These are phyloP conservation scores for Trametes sp. DNA, from an alignment of 1,284 basidiomycete genomes.

Conservation along the genomic window DNA sequence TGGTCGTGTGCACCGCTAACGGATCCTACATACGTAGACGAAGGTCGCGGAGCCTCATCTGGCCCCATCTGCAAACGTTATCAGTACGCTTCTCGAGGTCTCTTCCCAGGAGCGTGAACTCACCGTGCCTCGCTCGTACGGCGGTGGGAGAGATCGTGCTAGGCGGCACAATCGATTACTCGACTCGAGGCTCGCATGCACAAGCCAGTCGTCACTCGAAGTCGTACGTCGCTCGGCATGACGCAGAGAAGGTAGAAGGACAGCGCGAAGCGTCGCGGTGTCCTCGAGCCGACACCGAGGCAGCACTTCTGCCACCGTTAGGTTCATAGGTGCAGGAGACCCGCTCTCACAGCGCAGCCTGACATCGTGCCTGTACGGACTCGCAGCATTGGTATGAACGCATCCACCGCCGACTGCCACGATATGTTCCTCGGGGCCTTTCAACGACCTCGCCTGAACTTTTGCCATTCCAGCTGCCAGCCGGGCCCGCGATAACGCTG, in stretches of 20 bases:
- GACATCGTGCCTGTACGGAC: not conserved
- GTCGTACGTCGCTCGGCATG: too few relatives aligned
- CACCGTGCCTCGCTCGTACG: not conserved
- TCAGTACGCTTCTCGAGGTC: not conserved
- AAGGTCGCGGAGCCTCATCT: too few relatives aligned
- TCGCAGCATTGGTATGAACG: too few relatives aligned
- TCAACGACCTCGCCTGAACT: not conserved
- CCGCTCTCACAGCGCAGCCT: not conserved
- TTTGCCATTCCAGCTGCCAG: not conserved
- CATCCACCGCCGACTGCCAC: not conserved
- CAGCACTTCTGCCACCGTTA: too few relatives aligned
- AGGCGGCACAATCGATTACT: not conserved
- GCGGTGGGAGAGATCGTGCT: not conserved
- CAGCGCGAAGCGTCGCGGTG: too few relatives aligned
- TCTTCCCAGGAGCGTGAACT: not conserved
- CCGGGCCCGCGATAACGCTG: not conserved
- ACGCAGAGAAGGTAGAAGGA: too few relatives aligned
- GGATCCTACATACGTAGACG: too few relatives aligned
- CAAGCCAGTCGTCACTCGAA: too few relatives aligned
- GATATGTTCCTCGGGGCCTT: not conserved
- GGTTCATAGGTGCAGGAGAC: too few relatives aligned
- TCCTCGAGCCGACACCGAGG: too few relatives aligned
- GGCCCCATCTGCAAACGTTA: not conserved
- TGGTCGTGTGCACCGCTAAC: too few relatives aligned
- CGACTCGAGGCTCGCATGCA: not conserved